Base-by-base conservation (phyloP, 2,329 filamentous ascomycete genomes). In the Fusarium miscanthi region DNA sequence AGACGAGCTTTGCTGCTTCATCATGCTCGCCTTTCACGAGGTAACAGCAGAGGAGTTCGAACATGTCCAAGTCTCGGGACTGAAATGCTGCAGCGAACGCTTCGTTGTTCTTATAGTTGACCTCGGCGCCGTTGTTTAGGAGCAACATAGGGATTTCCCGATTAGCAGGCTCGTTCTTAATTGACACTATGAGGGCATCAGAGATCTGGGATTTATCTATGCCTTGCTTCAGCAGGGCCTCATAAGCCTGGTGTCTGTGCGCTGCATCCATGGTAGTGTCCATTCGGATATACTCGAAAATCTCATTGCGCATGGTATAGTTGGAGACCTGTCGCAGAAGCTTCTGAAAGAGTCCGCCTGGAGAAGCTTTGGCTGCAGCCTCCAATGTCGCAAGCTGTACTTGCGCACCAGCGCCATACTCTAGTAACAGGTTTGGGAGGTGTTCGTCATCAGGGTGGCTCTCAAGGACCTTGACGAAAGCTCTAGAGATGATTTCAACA, bases 361-460 rank as follows among this genome's bases (percentile, higher is more conserved):
- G 46, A 6, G 66, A 65, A 10, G 30, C 17, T 17, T 31, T 33
- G 1, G 68, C 35, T 2, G 54, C 53, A 3, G 25, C 21, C 33
- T 69, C 37, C 4, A 70, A n/a, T 4, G 31, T 63, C 2, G 37
- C 33, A 1, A 65, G 35, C 2, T 41, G 42, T 9, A 49, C 19
- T 3, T 51, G 37, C 12, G 59, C 59, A 16, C 61, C 53, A 19
- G 66, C 67, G 9, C 61, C 53, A 23, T 69, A 48, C 5, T 68
- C 31, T 4, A 70, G 8, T 3, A 70, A n/a, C 3, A 70, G 8
- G 6, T 51, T 31, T 1, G 40, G 35, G 0, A 70, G n/a, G 9
- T 56, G 52, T 4, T 59, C 41, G 8, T 70, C 67, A 4, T 60
- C 60, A 6, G 59, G 49, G 4, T 70, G 59, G 8, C n/a, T 69